These are phyloP conservation scores for Hydnomerulius pinastri DNA, from an alignment of 768 basidiomycete genomes.

Conservation along the genomic window DNA sequence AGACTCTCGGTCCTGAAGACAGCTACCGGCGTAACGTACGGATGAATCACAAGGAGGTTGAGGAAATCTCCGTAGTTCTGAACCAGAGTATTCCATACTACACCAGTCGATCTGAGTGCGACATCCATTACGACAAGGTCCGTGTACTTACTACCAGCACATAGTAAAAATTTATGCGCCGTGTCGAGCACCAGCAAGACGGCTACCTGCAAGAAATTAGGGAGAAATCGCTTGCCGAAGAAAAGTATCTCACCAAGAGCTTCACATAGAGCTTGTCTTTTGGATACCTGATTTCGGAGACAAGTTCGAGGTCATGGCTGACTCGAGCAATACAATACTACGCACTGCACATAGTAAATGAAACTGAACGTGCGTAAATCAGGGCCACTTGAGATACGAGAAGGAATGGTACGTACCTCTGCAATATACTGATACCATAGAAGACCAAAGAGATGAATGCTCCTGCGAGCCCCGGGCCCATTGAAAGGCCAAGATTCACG, in stretches of 20 bases:
- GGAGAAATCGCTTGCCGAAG: not conserved
- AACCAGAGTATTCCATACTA: not conserved
- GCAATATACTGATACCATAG: conserved; percentile 1
- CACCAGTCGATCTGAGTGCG: not conserved
- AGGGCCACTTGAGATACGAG: not conserved
- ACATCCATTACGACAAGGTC: not conserved
- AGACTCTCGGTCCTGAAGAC: not conserved
- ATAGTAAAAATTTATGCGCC: not conserved
- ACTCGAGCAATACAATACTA: not conserved
- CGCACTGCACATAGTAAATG: not conserved
- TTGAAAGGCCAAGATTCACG: not conserved
- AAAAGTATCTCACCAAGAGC: not conserved
- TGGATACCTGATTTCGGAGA: not conserved
- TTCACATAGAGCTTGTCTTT: not conserved
- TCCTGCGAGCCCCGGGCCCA: not conserved
- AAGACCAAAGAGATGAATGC: not conserved
- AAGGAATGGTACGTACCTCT: not conserved
- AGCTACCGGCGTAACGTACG: not conserved
- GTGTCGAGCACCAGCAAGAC: not conserved
- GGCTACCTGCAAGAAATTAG: not conserved
- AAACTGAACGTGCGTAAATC: not conserved
- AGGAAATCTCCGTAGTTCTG: not conserved
- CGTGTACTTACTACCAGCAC: not conserved
- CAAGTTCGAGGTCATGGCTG: not conserved
- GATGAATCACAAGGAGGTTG: not conserved